Base-by-base conservation (phyloP, 768 basidiomycete species). In the Boletus sp. region DNA sequence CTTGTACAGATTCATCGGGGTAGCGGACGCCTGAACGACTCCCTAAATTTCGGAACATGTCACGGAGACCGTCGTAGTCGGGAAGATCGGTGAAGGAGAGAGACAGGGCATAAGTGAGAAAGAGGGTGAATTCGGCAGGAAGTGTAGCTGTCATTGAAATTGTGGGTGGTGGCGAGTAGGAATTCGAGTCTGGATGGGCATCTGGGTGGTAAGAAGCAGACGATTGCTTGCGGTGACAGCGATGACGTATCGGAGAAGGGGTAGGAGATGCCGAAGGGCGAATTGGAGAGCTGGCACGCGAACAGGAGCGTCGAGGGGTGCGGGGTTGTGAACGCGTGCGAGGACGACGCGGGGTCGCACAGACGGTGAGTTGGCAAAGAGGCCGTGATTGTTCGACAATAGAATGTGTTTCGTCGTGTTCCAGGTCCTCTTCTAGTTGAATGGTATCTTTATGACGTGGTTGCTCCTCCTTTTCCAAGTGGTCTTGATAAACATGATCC, bases 11-110 rank as follows among this genome's bases (percentile, higher is more conserved):
- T 56, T 68, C 65, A 19, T 68, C 63, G 0, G 61, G 53, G 47
- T 72, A 72, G 51, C 76, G 75, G 7, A 84, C 72, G 1, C 79
- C 81, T n/a, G 79, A 70, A 9, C 80, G 75, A 54, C 74, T 75
- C 1, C 80, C 84, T 11, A 87, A 65, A 4, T 78, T 80, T 15
- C 79, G 77, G 69, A 93, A 90, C 42, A 92, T 79, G 42, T 79
- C 81, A 40, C 91, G 79, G 23, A 93, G 75, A 27, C 91, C 91
- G 41, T 84, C 86, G 63, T 94, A 95, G 70, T 95, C 93, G 10
- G 92, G 93, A 38, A 90, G 77, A 74, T 94, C 92, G 64, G 90
- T 90, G 61, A 93, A 94, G 58, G 87, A 87, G 34, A 95, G 82
- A 2, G 83, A 84, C 42, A 92, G 82, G 21, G 87, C 84, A 72